Conservation (phyloP, 2,329 filamentous ascomycete species). For the Neonectria faginata region DNA sequence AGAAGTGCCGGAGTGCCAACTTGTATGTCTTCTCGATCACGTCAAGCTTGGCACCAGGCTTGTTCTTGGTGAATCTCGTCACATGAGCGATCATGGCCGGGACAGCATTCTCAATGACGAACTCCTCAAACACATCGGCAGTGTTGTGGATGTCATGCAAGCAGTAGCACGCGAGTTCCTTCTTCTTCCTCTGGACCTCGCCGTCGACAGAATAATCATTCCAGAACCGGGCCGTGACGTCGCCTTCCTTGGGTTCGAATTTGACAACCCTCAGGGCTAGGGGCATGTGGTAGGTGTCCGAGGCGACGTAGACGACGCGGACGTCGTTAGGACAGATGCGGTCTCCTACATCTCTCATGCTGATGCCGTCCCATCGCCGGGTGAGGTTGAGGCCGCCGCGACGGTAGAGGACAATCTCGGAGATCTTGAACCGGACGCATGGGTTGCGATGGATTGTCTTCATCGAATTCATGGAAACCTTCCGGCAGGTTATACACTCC, state of each 20-base stretch:
- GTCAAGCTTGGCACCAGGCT: conserved; percentile 3
- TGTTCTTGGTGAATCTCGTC: conserved; percentile 27
- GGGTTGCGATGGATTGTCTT: conserved; percentile 61
- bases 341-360: conserved; percentile 56
- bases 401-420: conserved; percentile 56
- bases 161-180: conserved; percentile 55
- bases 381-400: conserved; percentile 58
- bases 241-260: conserved; percentile 53
- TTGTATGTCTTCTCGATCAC: conserved; percentile 41
- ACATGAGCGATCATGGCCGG: conserved; percentile 41
- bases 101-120: conserved; percentile 50
- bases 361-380: conserved; percentile 54
- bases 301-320: conserved; percentile 53
- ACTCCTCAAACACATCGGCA: conserved; percentile 49
- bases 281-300: conserved; percentile 53
- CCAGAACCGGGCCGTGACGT: conserved; percentile 56
- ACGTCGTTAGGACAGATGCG: conserved; percentile 42
- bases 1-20: conserved; percentile 37
- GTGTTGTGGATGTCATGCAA: conserved; percentile 53
- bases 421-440: conserved; percentile 59
- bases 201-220: conserved; percentile 41
- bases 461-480: conserved; percentile 54
- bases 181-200: conserved; percentile 44
- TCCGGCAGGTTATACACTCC: conserved; percentile 56
- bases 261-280: conserved; percentile 55